A percentile compares a stretch with the other conserved stretches of the same genome.
phyloP scores from a whole-genome alignment of 148 eudicot genomes.

The Fagopyrum tataricum region DNA sequence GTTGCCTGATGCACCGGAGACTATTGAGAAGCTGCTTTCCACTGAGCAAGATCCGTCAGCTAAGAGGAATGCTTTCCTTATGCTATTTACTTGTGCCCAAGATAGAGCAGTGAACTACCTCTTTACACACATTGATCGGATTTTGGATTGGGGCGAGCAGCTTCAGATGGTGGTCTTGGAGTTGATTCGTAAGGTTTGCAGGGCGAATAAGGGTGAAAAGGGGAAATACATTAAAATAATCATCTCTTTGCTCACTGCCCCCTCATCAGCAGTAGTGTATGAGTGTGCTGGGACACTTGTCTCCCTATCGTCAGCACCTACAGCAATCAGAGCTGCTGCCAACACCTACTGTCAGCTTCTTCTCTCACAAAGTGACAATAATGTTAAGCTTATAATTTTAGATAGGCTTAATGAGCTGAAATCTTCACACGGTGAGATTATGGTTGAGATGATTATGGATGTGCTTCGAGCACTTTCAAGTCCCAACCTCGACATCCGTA shows the following conservation, averaged over 20 bases:
- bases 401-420: conserved; percentile 83
- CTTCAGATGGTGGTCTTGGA: conserved; percentile 93
- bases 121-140: conserved; percentile 57
- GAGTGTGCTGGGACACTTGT: conserved; percentile 92
- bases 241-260: conserved; percentile 71
- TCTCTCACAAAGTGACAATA: conserved; percentile 90
- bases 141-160: conserved; percentile 77
- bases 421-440: conserved; percentile 63
- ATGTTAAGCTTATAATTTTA: conserved; percentile 89
- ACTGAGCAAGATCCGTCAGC: conserved; percentile 79
- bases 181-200: conserved; percentile 79
- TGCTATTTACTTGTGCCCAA: conserved; percentile 81
- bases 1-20: conserved; percentile 59
- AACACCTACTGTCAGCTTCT: conserved; percentile 85
- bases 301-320: conserved; percentile 86
- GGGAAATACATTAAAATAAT: conserved; percentile 88
- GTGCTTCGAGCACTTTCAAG: conserved; percentile 93
- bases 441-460: conserved; percentile 96
- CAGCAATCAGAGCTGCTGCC: conserved; percentile 92
- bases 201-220: conserved; percentile 74
- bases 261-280: conserved; percentile 77
- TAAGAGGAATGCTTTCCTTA: conserved; percentile 86
- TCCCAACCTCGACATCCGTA: conserved; percentile 82
- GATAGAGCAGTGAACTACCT: conserved; percentile 80
- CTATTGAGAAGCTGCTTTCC: conserved; percentile 58